Evolutionary conservation across 768 basidiomycete genomes (phyloP).

Genomic region (Lactifluus pinguis): DNA sequence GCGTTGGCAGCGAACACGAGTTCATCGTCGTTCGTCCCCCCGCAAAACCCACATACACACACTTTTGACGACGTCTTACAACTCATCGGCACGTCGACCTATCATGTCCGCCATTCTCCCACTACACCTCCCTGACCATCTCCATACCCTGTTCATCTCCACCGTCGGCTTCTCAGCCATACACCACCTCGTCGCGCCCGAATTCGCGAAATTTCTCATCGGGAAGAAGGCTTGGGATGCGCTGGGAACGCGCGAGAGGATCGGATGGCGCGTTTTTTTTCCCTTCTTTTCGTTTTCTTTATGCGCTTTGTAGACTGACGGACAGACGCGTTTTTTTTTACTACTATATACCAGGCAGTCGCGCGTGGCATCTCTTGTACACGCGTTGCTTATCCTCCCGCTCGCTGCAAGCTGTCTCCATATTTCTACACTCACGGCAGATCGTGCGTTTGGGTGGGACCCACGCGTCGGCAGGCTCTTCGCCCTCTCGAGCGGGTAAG

Average conservation of each 20-base stretch:
- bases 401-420: conserved; percentile 48
- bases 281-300: not conserved
- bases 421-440: conserved; percentile 37
- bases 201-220: conserved; percentile 31
- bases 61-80: too few relatives aligned
- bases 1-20: too few relatives aligned
- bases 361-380: conserved; percentile 64
- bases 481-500: conserved; percentile 65
- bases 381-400: conserved; percentile 59
- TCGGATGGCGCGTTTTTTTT: conserved; percentile 3
- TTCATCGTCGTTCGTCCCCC: too few relatives aligned
- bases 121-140: conserved; percentile 42
- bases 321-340: too few relatives aligned
- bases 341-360: conserved; percentile 40
- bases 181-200: conserved; percentile 51
- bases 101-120: conserved; percentile 13
- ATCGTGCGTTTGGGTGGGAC: conserved; percentile 74
- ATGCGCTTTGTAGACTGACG: too few relatives aligned
- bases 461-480: conserved; percentile 44
- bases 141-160: conserved; percentile 45
- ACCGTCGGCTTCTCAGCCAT: conserved; percentile 49
- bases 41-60: too few relatives aligned
- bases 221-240: conserved; percentile 38
- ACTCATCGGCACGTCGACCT: too few relatives aligned
- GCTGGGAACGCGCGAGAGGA: not conserved